Evolutionary conservation across 2,329 filamentous ascomycete species (phyloP), one percentile per base, ranked within the genome.

Genomic region (Claviceps monticola): DNA sequence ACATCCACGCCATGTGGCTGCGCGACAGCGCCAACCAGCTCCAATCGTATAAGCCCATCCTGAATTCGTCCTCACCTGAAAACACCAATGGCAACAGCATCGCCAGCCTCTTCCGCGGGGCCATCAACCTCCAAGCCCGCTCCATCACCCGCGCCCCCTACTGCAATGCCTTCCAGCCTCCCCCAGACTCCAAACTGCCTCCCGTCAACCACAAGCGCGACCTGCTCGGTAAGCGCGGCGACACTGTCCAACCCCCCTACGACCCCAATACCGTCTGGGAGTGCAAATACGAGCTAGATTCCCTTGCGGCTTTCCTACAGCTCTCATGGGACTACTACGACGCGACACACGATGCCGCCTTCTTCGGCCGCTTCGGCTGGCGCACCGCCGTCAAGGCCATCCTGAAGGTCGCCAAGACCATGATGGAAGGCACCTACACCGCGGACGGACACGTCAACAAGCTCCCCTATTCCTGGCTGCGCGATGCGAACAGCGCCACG

Each of bases 251-350:
- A 72, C 86, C 88, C 0, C 68, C 74, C 29, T 83, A 86, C 26
- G 86, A 85, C 59, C 74, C 76, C 1, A 73, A 73, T 2, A 74
- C 82, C 39, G 89, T 95, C 0, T 96, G 93, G 62, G 91, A 96
- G 66, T 96, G 91, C 76, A 96, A 96, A 67, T 96, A 93, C 66
- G 91, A 96, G 69, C 80, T 96, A 46, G 90, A 96, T 70, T 91
- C 86, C 11, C 76, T 96, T 1, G 88, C 90, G 0, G 83, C 88
- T 34, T 96, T 96, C 66, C 74, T 97, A 7, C 80, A 87, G 43
- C 74, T 97, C 5, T 83, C 81, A 1, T 86, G 87, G 56, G 80
- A 93, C 61, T 96, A 95, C 71, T 79, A 86, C 68, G 74, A 79
- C 21, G 75, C 79, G 54, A 95, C 88, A 0, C 74, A 75, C 0